Base-by-base conservation (phyloP, 495 filamentous ascomycete genomes). In the Friedmanniomyces simplex region DNA sequence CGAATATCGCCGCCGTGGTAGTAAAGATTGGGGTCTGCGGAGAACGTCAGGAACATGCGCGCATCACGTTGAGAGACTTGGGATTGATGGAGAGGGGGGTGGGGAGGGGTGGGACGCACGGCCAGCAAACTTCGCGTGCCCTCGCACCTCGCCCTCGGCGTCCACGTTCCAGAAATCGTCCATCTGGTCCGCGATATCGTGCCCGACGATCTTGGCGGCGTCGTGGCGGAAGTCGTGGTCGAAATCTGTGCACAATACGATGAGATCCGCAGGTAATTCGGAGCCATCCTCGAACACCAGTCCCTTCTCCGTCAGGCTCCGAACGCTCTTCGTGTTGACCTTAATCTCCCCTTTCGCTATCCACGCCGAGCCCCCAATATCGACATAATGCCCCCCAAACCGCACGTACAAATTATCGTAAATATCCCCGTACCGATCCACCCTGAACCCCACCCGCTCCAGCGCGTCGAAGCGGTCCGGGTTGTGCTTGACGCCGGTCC, bases 161-260 rank as follows among this genome's bases (percentile, higher is more conserved):
- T 74, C 69, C 5, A 74, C 18, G 1, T 69, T 64, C 68, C 68
- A 76, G 25, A 69, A 72, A 1, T 66, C 66, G 11, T 74, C 71
- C 11, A 73, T 24, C 14, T 67, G 66, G 6, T 68, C 56, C 0
- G 68, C 71, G 16, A 71, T 64, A 7, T 69, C 69, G 0, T 36
- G 7, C 0, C 71, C 71, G 8, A 75, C 46, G 20, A 73, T 67
- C 18, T 63, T 41, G 0, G 57, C 56, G 7, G 64, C 66, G 11
- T 65, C 63, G 12, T 60, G 36, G 0, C 62, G 58, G 26, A 71
- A 57, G 49, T 72, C 58, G 5, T 65, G 64, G 4, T 66, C 59
- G 50, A 71, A 75, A 2, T 72, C 72, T 7, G 73, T 75, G 26
- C 67, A 68, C 59, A 73, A 71, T 0, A 75, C 57, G n/a, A 75